Conservation (phyloP, 2,329 filamentous ascomycete species). For the Neofusicoccum parvum region DNA sequence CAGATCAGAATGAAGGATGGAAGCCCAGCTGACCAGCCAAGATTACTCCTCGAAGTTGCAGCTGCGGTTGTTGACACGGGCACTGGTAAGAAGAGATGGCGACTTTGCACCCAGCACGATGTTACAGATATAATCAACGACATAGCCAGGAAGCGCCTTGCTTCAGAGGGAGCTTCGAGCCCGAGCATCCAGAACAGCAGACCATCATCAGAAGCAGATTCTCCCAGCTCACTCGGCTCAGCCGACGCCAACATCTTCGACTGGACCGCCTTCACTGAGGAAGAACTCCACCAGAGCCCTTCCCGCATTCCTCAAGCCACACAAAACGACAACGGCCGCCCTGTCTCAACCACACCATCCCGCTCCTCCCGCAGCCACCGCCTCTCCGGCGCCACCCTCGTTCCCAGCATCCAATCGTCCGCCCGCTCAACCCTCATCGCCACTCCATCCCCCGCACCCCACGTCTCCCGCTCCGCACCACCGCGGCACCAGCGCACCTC, state of each 20-base stretch:
- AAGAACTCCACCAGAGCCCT: not conserved
- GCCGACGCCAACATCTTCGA: not conserved
- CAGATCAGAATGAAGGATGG: constrained; percentile 11
- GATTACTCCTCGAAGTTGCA: constrained; percentile 1
- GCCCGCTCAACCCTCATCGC: not conserved
- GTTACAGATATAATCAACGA: not conserved
- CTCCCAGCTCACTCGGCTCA: not conserved
- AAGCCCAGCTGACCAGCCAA: not conserved
- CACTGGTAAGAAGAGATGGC: not conserved
- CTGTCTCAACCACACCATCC: not conserved
- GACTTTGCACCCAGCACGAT: constrained; percentile 8
- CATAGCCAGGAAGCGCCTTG: not conserved
- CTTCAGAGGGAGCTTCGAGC: not conserved
- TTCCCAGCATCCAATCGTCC: not conserved
- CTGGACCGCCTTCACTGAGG: constrained; percentile 3
- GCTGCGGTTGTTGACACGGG: not conserved
- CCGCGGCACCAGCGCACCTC: too few species aligned
- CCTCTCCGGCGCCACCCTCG: constrained; percentile 10
- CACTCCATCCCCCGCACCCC: not conserved
- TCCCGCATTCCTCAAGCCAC: not conserved
- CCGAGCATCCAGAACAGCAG: not conserved
- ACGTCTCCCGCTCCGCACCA: not conserved
- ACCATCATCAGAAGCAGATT: not conserved
- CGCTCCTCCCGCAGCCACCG: not conserved
- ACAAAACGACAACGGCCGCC: not conserved